Conservation (phyloP, 2,329 filamentous ascomycete genomes). For the Ploettnerulaceae sp. region DNA sequence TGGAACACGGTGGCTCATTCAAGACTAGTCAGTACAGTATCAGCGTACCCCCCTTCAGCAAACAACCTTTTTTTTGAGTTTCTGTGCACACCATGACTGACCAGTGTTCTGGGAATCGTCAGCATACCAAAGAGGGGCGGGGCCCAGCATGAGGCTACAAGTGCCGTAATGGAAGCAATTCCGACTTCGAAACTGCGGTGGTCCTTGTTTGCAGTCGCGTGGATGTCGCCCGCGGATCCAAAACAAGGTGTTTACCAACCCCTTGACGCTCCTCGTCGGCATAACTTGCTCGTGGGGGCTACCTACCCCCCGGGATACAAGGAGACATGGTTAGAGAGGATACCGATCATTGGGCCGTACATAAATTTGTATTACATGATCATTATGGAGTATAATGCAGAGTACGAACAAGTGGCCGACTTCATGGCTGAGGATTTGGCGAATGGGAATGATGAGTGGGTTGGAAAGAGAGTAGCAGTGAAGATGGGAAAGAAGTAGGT, state of each 20-base stretch:
- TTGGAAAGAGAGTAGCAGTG: constrained; percentile 35
- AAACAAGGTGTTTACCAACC: constrained; percentile 34
- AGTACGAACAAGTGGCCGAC: constrained; percentile 40
- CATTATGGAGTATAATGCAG: constrained; percentile 35
- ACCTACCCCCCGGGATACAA: constrained; percentile 13
- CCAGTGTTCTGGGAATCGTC: background rate
- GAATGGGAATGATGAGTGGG: constrained; percentile 30
- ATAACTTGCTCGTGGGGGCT: constrained; percentile 17
- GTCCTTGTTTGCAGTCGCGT: constrained; percentile 37
- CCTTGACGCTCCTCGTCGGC: constrained; percentile 28
- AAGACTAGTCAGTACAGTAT: constrained; percentile 35
- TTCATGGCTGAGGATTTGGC: constrained; percentile 39
- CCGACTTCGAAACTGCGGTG: constrained; percentile 30
- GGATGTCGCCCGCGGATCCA: constrained; percentile 35
- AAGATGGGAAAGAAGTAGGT: constrained; percentile 21
- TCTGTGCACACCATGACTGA: background rate
- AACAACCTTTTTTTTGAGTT: background rate
- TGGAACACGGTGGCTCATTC: constrained; percentile 33
- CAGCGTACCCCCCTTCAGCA: too few relatives aligned
- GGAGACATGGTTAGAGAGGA: constrained; percentile 11
- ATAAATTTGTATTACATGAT: constrained; percentile 28
- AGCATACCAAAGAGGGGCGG: constrained; percentile 9
- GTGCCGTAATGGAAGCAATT: constrained; percentile 16
- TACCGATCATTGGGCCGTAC: constrained; percentile 31
- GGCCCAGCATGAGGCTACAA: constrained; percentile 17